These are phyloP conservation scores for Tillandsia fasciculata DNA, from an alignment of 176 grass and related monocot genomes.

Conservation along the genomic window DNA sequence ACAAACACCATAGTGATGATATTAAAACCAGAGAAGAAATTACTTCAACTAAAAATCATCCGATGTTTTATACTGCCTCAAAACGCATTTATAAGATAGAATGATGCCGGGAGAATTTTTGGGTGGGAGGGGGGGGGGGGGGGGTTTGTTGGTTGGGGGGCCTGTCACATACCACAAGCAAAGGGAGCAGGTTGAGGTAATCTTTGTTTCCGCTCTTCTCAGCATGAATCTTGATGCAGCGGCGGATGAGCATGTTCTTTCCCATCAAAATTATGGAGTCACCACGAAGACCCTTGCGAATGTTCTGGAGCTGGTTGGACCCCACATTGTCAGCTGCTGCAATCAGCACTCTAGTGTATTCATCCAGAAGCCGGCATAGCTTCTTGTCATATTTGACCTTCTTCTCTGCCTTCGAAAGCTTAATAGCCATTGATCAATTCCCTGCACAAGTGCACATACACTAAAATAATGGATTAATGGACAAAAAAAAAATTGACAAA, in stretches of 20 bases:
- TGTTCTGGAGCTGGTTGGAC: slow-evolving; percentile 74
- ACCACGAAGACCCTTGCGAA: slow-evolving; percentile 53
- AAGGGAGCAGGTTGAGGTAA: slow-evolving; percentile 36
- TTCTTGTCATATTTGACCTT: slow-evolving; percentile 66
- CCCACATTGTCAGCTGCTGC: slow-evolving; percentile 74
- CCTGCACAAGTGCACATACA: too few relatives aligned
- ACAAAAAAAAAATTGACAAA: too few relatives aligned
- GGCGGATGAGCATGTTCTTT: slow-evolving; percentile 75
- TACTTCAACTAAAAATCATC: too few relatives aligned
- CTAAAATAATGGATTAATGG: too few relatives aligned
- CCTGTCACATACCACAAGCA: slow-evolving; percentile 37
- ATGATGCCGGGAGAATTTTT: neutral
- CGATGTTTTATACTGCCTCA: too few relatives aligned
- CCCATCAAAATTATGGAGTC: slow-evolving; percentile 85
- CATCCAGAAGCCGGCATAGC: slow-evolving; percentile 58
- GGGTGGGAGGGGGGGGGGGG: too few relatives aligned
- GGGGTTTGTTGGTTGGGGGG: too few relatives aligned
- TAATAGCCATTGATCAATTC: slow-evolving; percentile 47
- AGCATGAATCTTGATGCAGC: slow-evolving; percentile 68
- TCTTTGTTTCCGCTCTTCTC: slow-evolving; percentile 48
- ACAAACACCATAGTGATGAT: too few relatives aligned
- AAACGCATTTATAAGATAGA: neutral
- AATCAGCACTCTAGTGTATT: slow-evolving; percentile 77
- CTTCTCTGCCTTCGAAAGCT: slow-evolving; percentile 72
- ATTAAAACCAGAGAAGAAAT: too few relatives aligned